These are phyloP conservation scores for Candida morakotiae DNA, from an alignment of 805 yeast species.

Conservation along the genomic window DNA sequence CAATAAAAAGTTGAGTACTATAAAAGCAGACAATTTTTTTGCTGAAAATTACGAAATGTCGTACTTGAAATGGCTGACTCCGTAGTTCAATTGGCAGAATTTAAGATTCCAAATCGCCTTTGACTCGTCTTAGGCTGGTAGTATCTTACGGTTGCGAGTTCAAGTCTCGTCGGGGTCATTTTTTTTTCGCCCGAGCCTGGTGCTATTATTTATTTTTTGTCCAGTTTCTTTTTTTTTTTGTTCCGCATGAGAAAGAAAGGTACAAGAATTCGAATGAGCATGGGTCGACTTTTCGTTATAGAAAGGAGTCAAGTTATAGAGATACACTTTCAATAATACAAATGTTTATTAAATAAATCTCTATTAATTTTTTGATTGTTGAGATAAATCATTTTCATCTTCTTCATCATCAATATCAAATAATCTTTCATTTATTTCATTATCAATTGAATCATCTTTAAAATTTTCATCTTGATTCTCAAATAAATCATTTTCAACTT, in stretches of 20 bases:
- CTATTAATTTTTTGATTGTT: background rate
- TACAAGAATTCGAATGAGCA: too few relatives aligned
- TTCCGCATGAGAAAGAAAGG: too few relatives aligned
- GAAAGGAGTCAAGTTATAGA: too few relatives aligned
- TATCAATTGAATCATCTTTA: conserved; percentile 26
- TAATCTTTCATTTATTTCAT: conserved; percentile 5
- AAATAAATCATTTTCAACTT: conserved; percentile 9
- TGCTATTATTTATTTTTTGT: background rate
- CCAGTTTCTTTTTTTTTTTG: background rate
- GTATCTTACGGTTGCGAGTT: conserved; percentile 81
- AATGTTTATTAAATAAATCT: too few relatives aligned
- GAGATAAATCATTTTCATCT: background rate
- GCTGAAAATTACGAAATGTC: too few relatives aligned
- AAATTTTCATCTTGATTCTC: conserved; percentile 14
- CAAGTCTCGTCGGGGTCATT: conserved; percentile 72
- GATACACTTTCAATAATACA: too few relatives aligned
- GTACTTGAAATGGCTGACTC: conserved; percentile 25
- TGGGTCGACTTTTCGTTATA: too few relatives aligned
- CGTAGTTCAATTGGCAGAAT: conserved; percentile 42
- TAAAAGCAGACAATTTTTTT: too few relatives aligned
- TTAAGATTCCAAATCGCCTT: conserved; percentile 30
- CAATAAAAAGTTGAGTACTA: too few relatives aligned
- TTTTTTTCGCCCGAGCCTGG: too few relatives aligned
- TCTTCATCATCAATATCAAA: conserved; percentile 14
- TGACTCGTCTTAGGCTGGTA: background rate